A percentile compares a stretch with the other conserved stretches of the same genome.
Evolutionary conservation across 441 rosid species (phyloP).

Genomic region (Eruca vesicaria): DNA sequence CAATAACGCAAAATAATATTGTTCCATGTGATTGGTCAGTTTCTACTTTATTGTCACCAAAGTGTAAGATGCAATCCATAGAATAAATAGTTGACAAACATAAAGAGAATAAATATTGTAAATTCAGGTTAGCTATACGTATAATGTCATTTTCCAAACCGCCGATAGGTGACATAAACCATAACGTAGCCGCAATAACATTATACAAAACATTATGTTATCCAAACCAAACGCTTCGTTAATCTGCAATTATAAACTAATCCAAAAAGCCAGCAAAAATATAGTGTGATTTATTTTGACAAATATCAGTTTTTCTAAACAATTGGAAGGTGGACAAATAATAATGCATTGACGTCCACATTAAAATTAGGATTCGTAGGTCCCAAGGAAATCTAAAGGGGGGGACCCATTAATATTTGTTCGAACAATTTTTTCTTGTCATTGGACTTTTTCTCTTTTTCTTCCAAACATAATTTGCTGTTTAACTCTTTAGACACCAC

Average conservation of each 20-base stretch:
- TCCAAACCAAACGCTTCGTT: neutral
- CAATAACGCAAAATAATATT: neutral
- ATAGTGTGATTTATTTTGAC: too few species aligned
- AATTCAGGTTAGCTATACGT: neutral
- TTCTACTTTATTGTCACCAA: neutral
- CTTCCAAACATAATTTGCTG: constrained; percentile 33
- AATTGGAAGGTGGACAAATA: too few species aligned
- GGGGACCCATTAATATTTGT: too few species aligned
- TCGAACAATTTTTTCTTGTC: too few species aligned
- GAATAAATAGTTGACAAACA: neutral
- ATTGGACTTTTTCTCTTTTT: constrained; percentile 44
- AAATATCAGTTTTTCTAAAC: too few species aligned
- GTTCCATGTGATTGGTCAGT: neutral
- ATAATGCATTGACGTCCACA: too few species aligned
- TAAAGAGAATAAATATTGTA: neutral
- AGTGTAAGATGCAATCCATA: neutral
- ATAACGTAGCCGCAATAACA: neutral
- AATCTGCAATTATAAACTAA: neutral
- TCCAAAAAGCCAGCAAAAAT: neutral
- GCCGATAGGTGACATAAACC: neutral
- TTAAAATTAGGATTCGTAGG: too few species aligned
- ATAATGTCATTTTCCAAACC: neutral
- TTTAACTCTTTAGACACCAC: constrained; percentile 41
- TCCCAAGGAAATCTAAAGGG: too few species aligned
- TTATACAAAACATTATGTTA: neutral